Evolutionary conservation across 768 basidiomycete species (phyloP), one percentile per base, ranked within the genome.

Genomic region (Arthromyces matolae): DNA sequence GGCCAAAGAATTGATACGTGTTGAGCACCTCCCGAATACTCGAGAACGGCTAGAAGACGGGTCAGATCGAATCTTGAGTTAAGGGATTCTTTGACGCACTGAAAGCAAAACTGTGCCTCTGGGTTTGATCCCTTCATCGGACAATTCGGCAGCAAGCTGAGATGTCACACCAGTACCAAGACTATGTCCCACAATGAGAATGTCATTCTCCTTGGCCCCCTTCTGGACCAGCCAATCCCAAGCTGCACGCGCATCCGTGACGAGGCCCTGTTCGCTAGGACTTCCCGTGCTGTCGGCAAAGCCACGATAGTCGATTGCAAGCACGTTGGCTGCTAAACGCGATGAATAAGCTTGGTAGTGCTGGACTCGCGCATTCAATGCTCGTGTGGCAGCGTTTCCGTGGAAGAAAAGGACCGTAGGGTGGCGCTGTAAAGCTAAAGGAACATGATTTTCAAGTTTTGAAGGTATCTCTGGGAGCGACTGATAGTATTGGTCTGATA

Each of bases 321-420:
- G 69, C 12, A 96, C 84, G 62, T 94, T 94, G 16, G 78, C 78
- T 14, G 71, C 69, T 6, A 90, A 68, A 1, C 84, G 77, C 3
- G 83, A 77, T 0, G 87, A 75, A 58, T 85, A 84, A 0, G 78
- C 73, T 14, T 74, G 67, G 60, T 91, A 91, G 31, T 83, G 75
- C 14, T 73, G 75, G n/a, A 93, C 71, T 9, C 94, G 86, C 33
- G 73, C 76, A 1, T 68, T 53, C 5, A 79, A 72, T 0, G 89
- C 89, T 13, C 94, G 80, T 0, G 88, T 92, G 0, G 75, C 93
- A 0, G 84, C 86, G 52, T 95, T 95, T 8, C 95, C 95, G 54
- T 97, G 95, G 34, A 94, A 73, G 68, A 89, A 95, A n/a, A 97
- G 71, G n/a, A 95, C 70, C 0, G 87, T 93, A 0, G 91, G 91